These are phyloP conservation scores for Teratosphaeriaceae sp. DNA, from an alignment of 2,329 filamentous ascomycete genomes.

Conservation along the genomic window DNA sequence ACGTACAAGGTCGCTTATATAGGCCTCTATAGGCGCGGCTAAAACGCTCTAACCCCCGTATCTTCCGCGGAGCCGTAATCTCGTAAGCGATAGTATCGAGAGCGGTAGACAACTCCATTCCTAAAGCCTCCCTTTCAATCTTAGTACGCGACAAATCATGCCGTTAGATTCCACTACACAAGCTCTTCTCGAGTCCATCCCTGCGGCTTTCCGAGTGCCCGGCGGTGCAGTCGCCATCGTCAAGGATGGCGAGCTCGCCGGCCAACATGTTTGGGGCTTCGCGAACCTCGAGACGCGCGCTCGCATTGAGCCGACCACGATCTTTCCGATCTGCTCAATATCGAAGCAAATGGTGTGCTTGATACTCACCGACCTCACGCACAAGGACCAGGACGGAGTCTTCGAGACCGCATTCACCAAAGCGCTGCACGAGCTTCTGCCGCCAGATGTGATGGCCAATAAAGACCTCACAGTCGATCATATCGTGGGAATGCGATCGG, in stretches of 20 bases:
- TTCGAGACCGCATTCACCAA: constrained; percentile 15
- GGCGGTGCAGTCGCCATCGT: constrained; percentile 39
- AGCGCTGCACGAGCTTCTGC: constrained; percentile 27
- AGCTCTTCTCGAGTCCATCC: neutral
- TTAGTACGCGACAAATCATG: no score
- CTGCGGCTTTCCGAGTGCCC: constrained; percentile 27
- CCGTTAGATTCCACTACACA: no score
- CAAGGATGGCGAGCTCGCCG: constrained; percentile 36
- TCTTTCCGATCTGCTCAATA: constrained; percentile 43
- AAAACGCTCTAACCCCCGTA: no score
- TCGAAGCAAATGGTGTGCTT: constrained; percentile 41
- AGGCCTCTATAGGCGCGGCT: no score
- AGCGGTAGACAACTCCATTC: no score
- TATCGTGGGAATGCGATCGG: constrained; percentile 38
- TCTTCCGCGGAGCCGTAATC: no score
- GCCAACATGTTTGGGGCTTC: constrained; percentile 38
- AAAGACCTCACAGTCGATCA: constrained; percentile 31
- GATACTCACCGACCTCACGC: constrained; percentile 30
- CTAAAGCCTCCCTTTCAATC: no score
- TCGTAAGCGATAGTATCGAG: no score
- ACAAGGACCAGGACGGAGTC: constrained; percentile 15
- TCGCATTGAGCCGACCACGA: constrained; percentile 31
- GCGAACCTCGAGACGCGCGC: constrained; percentile 36
- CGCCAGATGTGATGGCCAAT: constrained; percentile 15
- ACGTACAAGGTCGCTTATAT: no score